These are phyloP conservation scores for Hypoxylon lenormandii DNA, from an alignment of 495 filamentous ascomycete genomes.

Conservation along the genomic window DNA sequence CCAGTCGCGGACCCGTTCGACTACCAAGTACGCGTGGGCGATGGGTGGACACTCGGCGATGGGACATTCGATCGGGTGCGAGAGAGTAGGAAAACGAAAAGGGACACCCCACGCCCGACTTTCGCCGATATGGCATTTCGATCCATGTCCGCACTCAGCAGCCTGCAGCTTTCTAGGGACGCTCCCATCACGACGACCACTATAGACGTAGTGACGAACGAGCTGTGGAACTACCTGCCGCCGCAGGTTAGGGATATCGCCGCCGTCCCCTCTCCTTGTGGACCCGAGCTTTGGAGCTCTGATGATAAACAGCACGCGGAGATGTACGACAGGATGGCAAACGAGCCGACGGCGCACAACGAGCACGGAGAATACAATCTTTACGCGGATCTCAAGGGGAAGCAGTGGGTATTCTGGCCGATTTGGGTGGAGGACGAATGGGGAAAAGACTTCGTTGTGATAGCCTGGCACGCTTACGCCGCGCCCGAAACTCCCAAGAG, in stretches of 20 bases:
- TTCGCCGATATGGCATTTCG: constrained; percentile 9
- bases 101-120: constrained; percentile 39
- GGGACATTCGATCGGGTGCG: constrained; percentile 39
- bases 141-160: constrained; percentile 39
- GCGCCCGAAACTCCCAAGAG: background rate
- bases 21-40: constrained; percentile 30
- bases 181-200: constrained; percentile 29
- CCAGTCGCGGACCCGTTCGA: background rate
- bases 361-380: constrained; percentile 1
- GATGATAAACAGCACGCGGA: background rate
- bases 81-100: constrained; percentile 33
- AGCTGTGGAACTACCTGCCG: constrained; percentile 43
- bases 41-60: constrained; percentile 45
- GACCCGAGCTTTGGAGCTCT: constrained; percentile 40
- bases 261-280: constrained; percentile 23
- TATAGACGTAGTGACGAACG: constrained; percentile 37
- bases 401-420: constrained; percentile 43
- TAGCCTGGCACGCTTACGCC: constrained; percentile 24
- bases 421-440: constrained; percentile 49
- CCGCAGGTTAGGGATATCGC: background rate
- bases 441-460: constrained; percentile 39
- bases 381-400: constrained; percentile 26
- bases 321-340: constrained; percentile 28
- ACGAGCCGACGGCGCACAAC: background rate
- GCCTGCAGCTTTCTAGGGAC: constrained; percentile 41